Evolutionary conservation across 306 rosid genomes (phyloP), one percentile per base, ranked within the genome.

Genomic region (Begonia loranthoides): DNA sequence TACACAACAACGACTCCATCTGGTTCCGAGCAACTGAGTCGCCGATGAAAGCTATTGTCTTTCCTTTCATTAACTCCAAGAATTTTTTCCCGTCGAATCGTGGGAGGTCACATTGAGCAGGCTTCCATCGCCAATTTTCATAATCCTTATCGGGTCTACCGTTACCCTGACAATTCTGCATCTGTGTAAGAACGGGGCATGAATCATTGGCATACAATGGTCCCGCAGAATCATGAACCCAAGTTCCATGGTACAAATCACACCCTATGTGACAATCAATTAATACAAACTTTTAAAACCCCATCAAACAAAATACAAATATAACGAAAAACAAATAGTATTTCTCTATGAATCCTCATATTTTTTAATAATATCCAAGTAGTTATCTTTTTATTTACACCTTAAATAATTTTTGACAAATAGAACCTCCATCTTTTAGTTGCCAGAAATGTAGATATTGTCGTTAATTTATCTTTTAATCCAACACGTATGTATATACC

Each of bases 121-220:
- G 99, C 70, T 83, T 90, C 99, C 99, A 90, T 50, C 95, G 76
- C 84, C 87, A 90, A 60, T 83, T 86, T 68, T 90, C 95, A 49
- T 90, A 90, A 60, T 83, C 93, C 70, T 71, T 70, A 76, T 90
- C 99, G 36, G 99, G 99, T 60, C 99, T 82, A 58, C 99, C 99
- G 69, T 90, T 90, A 46, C 94, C 95, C 74, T 80, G 95, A 73
- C 99, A 90, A 65, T 90, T 90, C 73, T 90, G 95, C 95, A 82
- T 90, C 79, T 86, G 99, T 21, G 99, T 82, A 54, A 86, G 44
- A 53, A 86, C 73, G 56, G 99, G 99, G 77, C 99, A 90, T 16
- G 92, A 50, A 74, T 76, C 75, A 79, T 90, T 90, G 57, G 83
- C 76, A 61, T 90, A 90, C 13, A 72, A 60, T 40, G 95, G 94